phyloP scores from a whole-genome alignment of 2,329 filamentous ascomycete species.

The Fusarium multiceps region DNA sequence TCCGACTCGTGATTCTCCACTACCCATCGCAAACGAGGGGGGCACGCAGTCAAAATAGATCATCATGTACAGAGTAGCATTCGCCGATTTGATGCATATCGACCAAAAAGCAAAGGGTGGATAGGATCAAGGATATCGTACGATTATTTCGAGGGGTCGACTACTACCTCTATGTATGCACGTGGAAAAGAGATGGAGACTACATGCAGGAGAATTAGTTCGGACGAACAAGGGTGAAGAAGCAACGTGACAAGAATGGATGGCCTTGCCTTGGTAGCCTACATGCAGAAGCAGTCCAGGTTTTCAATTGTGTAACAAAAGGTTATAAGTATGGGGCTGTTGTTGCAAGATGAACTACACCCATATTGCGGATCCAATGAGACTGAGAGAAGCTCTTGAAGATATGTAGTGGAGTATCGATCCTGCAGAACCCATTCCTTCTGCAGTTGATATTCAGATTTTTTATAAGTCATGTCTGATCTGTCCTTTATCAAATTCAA shows the following conservation, averaged over 20 bases:
- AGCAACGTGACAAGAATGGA: slow-evolving; percentile 12
- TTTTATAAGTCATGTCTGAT: slow-evolving; percentile 3
- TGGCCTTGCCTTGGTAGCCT: neutral
- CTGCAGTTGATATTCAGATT: neutral
- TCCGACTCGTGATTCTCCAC: slow-evolving; percentile 25
- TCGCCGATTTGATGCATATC: neutral
- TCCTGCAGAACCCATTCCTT: slow-evolving; percentile 1
- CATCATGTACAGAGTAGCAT: neutral
- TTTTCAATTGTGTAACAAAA: neutral
- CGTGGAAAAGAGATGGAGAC: slow-evolving; percentile 21
- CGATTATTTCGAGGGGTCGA: slow-evolving; percentile 19
- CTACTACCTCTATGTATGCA: slow-evolving; percentile 12
- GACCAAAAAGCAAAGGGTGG: neutral
- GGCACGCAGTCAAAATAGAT: neutral
- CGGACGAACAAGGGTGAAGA: slow-evolving; percentile 23
- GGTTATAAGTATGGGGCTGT: neutral
- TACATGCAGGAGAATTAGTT: slow-evolving; percentile 8
- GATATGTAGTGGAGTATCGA: neutral
- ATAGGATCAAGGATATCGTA: slow-evolving; percentile 18
- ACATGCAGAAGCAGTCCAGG: neutral
- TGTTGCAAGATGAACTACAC: neutral
- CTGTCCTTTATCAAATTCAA: slow-evolving; percentile 16
- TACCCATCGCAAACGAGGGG: neutral
- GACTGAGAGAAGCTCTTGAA: neutral
- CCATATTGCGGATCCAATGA: neutral